Conservation (phyloP, 1,284 basidiomycete species). For the Moniliophthora roreri region DNA sequence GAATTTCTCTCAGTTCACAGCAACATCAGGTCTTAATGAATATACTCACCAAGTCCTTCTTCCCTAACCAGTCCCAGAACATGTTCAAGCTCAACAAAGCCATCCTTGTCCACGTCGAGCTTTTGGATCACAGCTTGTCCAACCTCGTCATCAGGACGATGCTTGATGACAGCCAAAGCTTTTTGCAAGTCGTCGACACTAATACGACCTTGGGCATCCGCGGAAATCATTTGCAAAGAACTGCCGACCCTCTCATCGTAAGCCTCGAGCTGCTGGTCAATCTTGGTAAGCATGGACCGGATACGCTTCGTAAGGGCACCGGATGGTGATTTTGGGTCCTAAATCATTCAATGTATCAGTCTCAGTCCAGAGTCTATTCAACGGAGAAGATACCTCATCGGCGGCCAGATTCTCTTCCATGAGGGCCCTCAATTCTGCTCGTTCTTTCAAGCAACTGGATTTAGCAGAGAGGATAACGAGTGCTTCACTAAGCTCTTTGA, state of each 20-base stretch:
- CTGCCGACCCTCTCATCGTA: conserved; percentile 92
- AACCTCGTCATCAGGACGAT: conserved; percentile 90
- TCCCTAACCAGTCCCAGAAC: conserved; percentile 78
- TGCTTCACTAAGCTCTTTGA: conserved; percentile 92
- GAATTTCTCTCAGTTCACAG: conserved; percentile 11
- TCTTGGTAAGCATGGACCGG: conserved; percentile 93
- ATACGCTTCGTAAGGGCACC: conserved; percentile 92
- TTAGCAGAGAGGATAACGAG: conserved; percentile 91
- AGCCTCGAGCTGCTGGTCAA: conserved; percentile 90
- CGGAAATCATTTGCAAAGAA: conserved; percentile 92
- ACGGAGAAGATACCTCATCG: conserved; percentile 60
- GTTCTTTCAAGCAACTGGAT: conserved; percentile 96
- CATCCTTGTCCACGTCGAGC: conserved; percentile 95
- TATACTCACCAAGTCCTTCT: conserved; percentile 67
- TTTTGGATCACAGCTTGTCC: conserved; percentile 89
- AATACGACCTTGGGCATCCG: conserved; percentile 90
- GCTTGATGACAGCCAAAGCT: conserved; percentile 92
- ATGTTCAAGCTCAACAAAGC: conserved; percentile 88
- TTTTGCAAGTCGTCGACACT: conserved; percentile 88
- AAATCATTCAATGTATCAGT: conserved; percentile 9
- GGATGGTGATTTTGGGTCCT: conserved; percentile 78
- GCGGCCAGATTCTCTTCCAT: conserved; percentile 92
- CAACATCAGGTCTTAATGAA: conserved; percentile 4
- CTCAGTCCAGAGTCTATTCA: not conserved
- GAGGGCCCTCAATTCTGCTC: conserved; percentile 84